Evolutionary conservation across 805 yeast genomes (phyloP).

Genomic region (Debaryomyces tyrocola): DNA sequence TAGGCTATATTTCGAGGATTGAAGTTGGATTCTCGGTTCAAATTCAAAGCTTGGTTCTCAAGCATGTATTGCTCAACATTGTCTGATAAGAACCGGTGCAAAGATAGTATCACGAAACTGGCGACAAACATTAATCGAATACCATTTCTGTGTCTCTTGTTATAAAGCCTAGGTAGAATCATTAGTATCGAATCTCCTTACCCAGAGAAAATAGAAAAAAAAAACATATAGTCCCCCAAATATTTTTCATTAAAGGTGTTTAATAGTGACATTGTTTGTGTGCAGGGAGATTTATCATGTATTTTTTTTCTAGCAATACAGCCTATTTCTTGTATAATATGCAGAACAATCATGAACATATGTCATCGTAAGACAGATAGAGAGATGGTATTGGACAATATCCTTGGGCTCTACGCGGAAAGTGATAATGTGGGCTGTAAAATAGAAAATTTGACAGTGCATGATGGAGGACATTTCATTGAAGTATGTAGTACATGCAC

Average conservation of each 20-base stretch:
- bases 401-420: no score
- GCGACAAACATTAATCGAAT: constrained; percentile 11
- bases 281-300: neutral
- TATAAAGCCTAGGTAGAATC: constrained; percentile 17
- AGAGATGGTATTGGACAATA: no score
- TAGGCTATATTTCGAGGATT: constrained; percentile 23
- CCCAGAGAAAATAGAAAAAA: no score
- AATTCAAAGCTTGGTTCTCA: constrained; percentile 21
- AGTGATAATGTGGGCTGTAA: no score
- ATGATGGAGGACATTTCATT: no score
- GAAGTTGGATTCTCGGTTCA: constrained; percentile 21
- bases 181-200: neutral
- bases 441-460: no score
- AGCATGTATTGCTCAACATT: constrained; percentile 21
- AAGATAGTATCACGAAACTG: constrained; percentile 7
- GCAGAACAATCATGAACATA: no score
- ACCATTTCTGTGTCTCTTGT: constrained; percentile 16
- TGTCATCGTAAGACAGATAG: no score
- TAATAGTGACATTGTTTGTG: neutral
- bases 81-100: constrained; percentile 10
- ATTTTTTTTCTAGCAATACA: neutral
- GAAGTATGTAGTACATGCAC: no score
- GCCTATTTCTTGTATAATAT: neutral
- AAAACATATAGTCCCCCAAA: neutral
- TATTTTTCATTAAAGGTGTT: neutral